phyloP scores from a whole-genome alignment of 2,329 filamentous ascomycete species.

The Penicillium sp. region DNA sequence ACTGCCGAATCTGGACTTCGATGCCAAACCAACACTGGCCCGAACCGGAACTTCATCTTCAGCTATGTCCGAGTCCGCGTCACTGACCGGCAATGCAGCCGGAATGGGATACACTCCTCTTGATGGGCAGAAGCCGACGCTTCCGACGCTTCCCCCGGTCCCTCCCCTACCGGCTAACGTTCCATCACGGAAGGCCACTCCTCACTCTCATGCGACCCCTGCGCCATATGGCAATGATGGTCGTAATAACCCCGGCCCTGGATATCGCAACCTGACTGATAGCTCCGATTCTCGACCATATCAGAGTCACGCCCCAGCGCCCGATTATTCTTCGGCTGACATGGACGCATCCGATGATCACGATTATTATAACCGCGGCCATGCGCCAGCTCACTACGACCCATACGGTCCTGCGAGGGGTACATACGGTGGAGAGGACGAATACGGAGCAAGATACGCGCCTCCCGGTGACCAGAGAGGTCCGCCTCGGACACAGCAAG shows the following conservation, averaged over 20 bases:
- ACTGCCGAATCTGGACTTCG: constrained; percentile 43
- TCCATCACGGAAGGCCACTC: constrained; percentile 27
- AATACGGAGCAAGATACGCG: not conserved
- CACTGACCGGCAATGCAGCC: constrained; percentile 42
- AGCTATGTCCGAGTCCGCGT: constrained; percentile 55
- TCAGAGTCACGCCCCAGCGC: constrained; percentile 21
- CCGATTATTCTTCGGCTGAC: constrained; percentile 20
- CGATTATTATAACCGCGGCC: constrained; percentile 5
- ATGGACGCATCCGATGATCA: not conserved
- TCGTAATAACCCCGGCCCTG: constrained; percentile 16
- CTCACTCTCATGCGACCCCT: constrained; percentile 27
- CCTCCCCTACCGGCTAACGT: constrained; percentile 31
- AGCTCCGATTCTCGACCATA: constrained; percentile 16
- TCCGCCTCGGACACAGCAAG: not conserved
- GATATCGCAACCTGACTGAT: constrained; percentile 25
- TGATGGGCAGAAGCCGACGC: constrained; percentile 30
- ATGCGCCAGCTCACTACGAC: constrained; percentile 12
- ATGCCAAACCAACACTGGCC: constrained; percentile 44
- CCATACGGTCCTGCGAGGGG: constrained; percentile 6
- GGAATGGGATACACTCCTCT: constrained; percentile 39
- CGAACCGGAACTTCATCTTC: constrained; percentile 49
- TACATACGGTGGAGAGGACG: constrained; percentile 1
- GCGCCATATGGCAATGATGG: constrained; percentile 27
- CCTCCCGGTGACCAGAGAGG: not conserved
- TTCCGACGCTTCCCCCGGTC: constrained; percentile 33